A percentile compares a stretch with the other conserved stretches of the same genome.
phyloP scores from a whole-genome alignment of 208 protist species.

The Plasmodiophora brassicae region DNA sequence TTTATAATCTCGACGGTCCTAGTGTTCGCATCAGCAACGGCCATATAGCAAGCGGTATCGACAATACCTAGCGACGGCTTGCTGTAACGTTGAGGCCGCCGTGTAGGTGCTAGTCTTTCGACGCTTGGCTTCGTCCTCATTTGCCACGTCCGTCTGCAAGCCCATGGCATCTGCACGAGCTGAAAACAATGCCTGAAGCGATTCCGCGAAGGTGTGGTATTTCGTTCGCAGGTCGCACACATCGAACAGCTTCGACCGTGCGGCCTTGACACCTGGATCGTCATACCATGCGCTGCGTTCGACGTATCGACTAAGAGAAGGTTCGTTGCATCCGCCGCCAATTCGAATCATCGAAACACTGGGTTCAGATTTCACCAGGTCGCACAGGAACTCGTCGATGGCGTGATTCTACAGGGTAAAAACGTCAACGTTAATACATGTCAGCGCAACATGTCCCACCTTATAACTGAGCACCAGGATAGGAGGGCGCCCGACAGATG shows the following conservation, averaged over 20 bases:
- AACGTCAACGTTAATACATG: background rate
- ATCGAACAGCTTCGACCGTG: background rate
- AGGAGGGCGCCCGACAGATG: conserved; percentile 22
- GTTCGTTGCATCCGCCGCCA: background rate
- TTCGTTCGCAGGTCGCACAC: background rate
- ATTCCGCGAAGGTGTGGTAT: background rate
- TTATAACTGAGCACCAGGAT: conserved; percentile 25
- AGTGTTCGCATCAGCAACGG: background rate
- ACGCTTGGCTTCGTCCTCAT: background rate
- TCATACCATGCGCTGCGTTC: background rate
- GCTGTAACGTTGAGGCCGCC: background rate
- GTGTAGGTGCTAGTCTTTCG: background rate
- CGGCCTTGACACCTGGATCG: background rate
- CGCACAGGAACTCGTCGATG: conserved; percentile 36
- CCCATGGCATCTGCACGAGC: background rate
- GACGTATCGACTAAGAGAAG: background rate
- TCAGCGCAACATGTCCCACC: background rate
- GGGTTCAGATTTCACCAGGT: conserved; percentile 8
- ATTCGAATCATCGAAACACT: background rate
- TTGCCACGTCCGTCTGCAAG: background rate
- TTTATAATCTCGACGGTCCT: background rate
- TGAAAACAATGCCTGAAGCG: background rate
- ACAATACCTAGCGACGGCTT: background rate
- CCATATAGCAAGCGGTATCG: background rate
- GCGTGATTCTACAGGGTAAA: background rate